Base-by-base conservation (phyloP, 768 basidiomycete species). In the Lentinula edodes region DNA sequence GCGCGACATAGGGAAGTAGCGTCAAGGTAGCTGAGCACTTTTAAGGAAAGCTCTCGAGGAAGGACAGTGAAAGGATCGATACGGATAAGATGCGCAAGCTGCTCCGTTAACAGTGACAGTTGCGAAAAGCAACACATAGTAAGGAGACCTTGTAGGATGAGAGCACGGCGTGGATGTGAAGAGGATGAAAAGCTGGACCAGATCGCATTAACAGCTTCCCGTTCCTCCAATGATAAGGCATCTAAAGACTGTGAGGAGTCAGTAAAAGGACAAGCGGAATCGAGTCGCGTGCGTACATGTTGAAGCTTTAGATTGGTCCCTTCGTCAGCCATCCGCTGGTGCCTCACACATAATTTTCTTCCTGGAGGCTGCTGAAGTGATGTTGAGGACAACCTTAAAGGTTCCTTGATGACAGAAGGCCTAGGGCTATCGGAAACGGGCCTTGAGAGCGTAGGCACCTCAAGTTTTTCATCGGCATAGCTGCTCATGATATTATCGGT, bases 111-210 rank as follows among this genome's bases (percentile, higher is more conserved):
- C 54, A 98, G 90, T 32, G 97, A 98, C 34, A 99, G 88, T 70
- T 99, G 95, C 52, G 92, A 95, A 79, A 97, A 98, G 76, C 97
- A 98, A 73, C 95, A 98, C 94, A 99, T 98, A 15, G 97, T 98
- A 66, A 99, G 86, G 62, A 99, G 83, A 43, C 97, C 97, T 68
- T 92, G 93, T 53, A 99, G 89, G 71, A 98, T 98, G 71, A 98
- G 86, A 59, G 91, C 93, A 41, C 97, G 85, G 39, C 91, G 87
- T 5, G 90, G 85, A 68, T 98, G 94, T 0, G 94, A 88, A 1
- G 96, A 96, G 0, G 93, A 91, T 18, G 94, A 96, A 75, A 99
- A 99, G 68, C 87, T 93, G 65, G 95, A 91, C 97, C 97, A 99
- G 67, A 98, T 85, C 5, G 90, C 83, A 68, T 88, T 98, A 72